phyloP scores from a whole-genome alignment of 2,329 filamentous ascomycete species.

The Aspergillus bombycis region DNA sequence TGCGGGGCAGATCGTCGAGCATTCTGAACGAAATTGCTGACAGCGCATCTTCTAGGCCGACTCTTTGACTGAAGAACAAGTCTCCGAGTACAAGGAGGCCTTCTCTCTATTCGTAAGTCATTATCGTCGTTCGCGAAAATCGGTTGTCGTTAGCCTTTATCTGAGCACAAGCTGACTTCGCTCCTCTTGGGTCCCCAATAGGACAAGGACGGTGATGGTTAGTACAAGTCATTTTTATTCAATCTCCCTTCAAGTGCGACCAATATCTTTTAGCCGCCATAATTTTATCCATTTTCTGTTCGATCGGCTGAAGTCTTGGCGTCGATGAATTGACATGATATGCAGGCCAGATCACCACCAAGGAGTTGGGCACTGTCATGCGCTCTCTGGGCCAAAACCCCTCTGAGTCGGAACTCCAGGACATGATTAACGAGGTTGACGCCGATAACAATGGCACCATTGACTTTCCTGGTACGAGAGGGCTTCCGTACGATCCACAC shows the following conservation, averaged over 20 bases:
- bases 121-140: background rate
- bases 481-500: background rate
- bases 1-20: conserved; percentile 35
- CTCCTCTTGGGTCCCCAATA: conserved; percentile 42
- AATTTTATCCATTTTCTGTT: background rate
- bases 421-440: conserved; percentile 94
- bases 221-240: conserved; percentile 47
- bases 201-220: conserved; percentile 92
- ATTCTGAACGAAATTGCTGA: conserved; percentile 30
- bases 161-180: conserved; percentile 22
- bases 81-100: conserved; percentile 99
- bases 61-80: conserved; percentile 98
- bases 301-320: conserved; percentile 4
- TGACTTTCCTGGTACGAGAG: conserved; percentile 76
- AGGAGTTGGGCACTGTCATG: conserved; percentile 89
- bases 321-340: conserved; percentile 15
- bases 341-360: conserved; percentile 85
- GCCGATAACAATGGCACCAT: conserved; percentile 93
- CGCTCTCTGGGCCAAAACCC: conserved; percentile 87
- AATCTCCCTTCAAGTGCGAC: conserved; percentile 5
- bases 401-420: conserved; percentile 85
- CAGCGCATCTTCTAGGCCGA: conserved; percentile 69
- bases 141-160: background rate
- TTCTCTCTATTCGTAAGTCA: conserved; percentile 98
- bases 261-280: background rate